Percentiles rank a stretch among this genome's conserved stretches.
Evolutionary conservation across 1,139 yeast species (phyloP).

Genomic region (Candida sp.): DNA sequence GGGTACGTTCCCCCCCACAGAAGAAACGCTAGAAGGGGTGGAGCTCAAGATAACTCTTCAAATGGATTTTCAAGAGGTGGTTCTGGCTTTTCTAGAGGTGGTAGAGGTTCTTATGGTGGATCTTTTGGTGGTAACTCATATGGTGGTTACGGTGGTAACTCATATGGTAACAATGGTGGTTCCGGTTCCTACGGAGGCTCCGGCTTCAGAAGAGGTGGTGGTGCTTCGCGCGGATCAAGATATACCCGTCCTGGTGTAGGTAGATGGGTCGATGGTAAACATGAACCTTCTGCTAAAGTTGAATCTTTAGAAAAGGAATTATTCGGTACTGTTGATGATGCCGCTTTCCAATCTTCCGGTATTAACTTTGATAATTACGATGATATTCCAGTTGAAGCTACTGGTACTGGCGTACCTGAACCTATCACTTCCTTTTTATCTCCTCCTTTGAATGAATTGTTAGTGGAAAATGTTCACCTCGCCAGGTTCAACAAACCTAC

Average conservation of each 20-base stretch:
- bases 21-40: conserved; percentile 31
- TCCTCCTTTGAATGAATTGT: conserved; percentile 87
- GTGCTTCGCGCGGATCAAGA: conserved; percentile 22
- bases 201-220: conserved; percentile 22
- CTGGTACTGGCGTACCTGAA: conserved; percentile 95
- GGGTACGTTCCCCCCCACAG: conserved; percentile 74
- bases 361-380: conserved; percentile 98
- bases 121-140: conserved; percentile 23
- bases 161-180: conserved; percentile 8
- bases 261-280: conserved; percentile 84
- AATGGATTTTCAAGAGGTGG: conserved; percentile 12
- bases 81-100: conserved; percentile 10
- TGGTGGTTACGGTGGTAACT: conserved; percentile 13
- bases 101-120: conserved; percentile 10
- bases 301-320: conserved; percentile 72
- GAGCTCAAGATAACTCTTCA: conserved; percentile 5
- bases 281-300: conserved; percentile 76
- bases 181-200: conserved; percentile 12
- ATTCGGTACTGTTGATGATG: conserved; percentile 85
- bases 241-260: conserved; percentile 49
- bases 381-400: conserved; percentile 97
- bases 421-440: conserved; percentile 84
- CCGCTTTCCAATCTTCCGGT: conserved; percentile 87
- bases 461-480: conserved; percentile 80
- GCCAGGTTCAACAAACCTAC: conserved; percentile 96